Evolutionary conservation across 495 filamentous ascomycete genomes (phyloP).

Genomic region (Alectoria sarmentosa): DNA sequence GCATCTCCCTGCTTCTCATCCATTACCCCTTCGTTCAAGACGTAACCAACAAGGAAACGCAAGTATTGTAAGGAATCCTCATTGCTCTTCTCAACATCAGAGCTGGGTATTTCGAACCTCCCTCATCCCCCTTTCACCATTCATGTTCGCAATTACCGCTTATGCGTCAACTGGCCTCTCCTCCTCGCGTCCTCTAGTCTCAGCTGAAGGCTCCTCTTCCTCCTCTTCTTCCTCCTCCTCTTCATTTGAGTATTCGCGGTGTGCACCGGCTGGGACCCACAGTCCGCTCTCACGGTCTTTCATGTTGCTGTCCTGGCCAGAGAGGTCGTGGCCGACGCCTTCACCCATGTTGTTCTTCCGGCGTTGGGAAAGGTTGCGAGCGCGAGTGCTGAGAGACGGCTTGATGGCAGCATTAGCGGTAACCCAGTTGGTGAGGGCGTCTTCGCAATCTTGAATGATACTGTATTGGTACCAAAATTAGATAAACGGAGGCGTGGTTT

Average conservation of each 20-base stretch:
- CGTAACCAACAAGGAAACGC: slow-evolving; percentile 9
- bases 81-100: slow-evolving; percentile 17
- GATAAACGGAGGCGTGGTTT: background rate
- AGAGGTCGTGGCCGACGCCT: slow-evolving; percentile 68
- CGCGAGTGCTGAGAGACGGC: slow-evolving; percentile 74
- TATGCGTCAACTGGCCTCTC: slow-evolving; percentile 37
- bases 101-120: slow-evolving; percentile 22
- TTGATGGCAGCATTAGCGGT: slow-evolving; percentile 78
- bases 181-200: slow-evolving; percentile 54
- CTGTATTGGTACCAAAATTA: slow-evolving; percentile 29
- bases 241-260: slow-evolving; percentile 55
- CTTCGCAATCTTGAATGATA: slow-evolving; percentile 99
- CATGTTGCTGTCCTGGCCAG: slow-evolving; percentile 75
- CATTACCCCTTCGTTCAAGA: slow-evolving; percentile 6
- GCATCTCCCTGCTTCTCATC: slow-evolving; percentile 6
- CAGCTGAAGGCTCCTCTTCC: slow-evolving; percentile 45
- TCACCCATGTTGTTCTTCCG: slow-evolving; percentile 55
- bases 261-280: slow-evolving; percentile 80
- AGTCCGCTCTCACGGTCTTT: slow-evolving; percentile 70
- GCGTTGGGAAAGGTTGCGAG: slow-evolving; percentile 79
- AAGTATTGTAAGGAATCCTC: slow-evolving; percentile 9
- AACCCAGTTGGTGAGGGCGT: slow-evolving; percentile 95
- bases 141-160: slow-evolving; percentile 3
- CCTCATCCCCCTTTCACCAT: background rate
- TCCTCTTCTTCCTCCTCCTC: slow-evolving; percentile 54